Percentiles rank a stretch among this genome's conserved stretches.
Evolutionary conservation across 257 asterid genomes (phyloP).

Genomic region (Capsicum rhomboideum): DNA sequence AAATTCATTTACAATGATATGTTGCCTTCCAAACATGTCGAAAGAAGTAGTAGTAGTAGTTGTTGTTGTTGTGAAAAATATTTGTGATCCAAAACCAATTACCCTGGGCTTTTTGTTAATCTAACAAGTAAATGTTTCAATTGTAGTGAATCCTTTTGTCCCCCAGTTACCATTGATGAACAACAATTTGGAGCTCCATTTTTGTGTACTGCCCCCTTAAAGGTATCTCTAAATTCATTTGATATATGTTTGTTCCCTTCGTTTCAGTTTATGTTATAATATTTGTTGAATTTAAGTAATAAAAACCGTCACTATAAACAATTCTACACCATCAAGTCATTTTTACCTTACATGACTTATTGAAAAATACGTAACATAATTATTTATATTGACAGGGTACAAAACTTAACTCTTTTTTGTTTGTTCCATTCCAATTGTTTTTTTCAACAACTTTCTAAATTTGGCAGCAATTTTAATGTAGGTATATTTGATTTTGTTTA

Average conservation of each 20-base stretch:
- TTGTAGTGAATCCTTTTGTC: slow-evolving; percentile 32
- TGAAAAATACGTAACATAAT: not conserved
- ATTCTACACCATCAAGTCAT: not conserved
- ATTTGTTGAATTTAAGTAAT: not conserved
- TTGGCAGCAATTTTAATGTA: too few relatives aligned
- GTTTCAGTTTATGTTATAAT: not conserved
- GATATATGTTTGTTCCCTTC: not conserved
- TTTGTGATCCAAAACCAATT: too few relatives aligned
- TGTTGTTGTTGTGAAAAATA: too few relatives aligned
- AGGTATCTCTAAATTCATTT: slow-evolving; percentile 17
- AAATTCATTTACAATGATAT: too few relatives aligned
- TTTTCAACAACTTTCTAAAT: not conserved
- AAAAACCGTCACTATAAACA: not conserved
- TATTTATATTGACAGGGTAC: too few relatives aligned
- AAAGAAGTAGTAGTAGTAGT: too few relatives aligned
- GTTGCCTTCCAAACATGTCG: too few relatives aligned
- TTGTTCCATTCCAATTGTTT: not conserved
- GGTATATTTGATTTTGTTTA: not conserved
- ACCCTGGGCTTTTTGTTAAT: too few relatives aligned
- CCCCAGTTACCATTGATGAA: slow-evolving; percentile 7
- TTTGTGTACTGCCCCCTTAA: slow-evolving; percentile 45
- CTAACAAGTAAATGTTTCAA: not conserved
- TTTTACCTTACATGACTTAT: too few relatives aligned
- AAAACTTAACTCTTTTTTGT: not conserved
- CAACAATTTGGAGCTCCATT: slow-evolving; percentile 18